A percentile compares a stretch with the other conserved stretches of the same genome.
Conservation (phyloP, 75 land plant species). For the Picea glauca region DNA sequence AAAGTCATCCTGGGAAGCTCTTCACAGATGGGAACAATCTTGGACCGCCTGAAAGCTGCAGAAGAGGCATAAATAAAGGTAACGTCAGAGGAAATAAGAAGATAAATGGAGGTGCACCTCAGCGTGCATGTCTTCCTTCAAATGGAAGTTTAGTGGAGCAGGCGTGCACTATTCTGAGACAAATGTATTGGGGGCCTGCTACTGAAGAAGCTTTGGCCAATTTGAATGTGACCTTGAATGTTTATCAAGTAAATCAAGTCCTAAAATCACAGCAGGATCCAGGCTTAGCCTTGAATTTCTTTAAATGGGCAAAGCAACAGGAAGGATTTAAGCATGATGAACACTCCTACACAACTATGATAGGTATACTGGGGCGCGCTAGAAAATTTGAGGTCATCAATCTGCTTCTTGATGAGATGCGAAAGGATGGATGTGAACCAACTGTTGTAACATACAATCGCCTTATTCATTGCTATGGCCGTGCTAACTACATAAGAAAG, state of each 20-base stretch:
- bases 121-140: slow-evolving; percentile 8
- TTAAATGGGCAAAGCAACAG: slow-evolving; percentile 81
- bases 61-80: slow-evolving; percentile 4
- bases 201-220: slow-evolving; percentile 53
- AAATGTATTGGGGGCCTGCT: slow-evolving; percentile 59
- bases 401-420: slow-evolving; percentile 76
- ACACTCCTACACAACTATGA: slow-evolving; percentile 94
- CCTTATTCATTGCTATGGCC: slow-evolving; percentile 91
- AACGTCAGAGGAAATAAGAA: slow-evolving; percentile 6
- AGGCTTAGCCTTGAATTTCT: slow-evolving; percentile 75
- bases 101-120: slow-evolving; percentile 12
- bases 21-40: background rate
- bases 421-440: slow-evolving; percentile 82
- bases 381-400: slow-evolving; percentile 65
- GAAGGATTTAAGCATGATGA: slow-evolving; percentile 87
- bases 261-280: slow-evolving; percentile 72
- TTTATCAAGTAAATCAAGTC: slow-evolving; percentile 93
- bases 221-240: slow-evolving; percentile 51
- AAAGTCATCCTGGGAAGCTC: background rate
- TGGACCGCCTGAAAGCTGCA: slow-evolving; percentile 6
- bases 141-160: slow-evolving; percentile 44
- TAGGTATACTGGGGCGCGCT: slow-evolving; percentile 91
- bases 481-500: slow-evolving; percentile 73
- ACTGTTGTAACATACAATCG: slow-evolving; percentile 97
- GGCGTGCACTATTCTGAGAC: slow-evolving; percentile 48